Percentiles rank a stretch among this genome's conserved stretches.
These are phyloP conservation scores for Phytophthora pini DNA, from an alignment of 352 stramenopile genomes.

Conservation along the genomic window DNA sequence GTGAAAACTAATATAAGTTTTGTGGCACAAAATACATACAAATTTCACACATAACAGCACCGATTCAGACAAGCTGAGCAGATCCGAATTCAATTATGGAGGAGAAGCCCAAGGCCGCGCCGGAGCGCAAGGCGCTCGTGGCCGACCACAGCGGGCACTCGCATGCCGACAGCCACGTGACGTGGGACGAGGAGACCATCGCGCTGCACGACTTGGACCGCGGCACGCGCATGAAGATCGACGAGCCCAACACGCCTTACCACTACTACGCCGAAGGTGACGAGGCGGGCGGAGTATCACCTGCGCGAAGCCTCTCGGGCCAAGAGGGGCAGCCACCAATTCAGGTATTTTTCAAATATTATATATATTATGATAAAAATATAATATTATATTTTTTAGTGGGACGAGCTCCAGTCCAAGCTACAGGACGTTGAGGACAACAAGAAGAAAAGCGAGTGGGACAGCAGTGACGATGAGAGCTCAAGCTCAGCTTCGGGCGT, in stretches of 20 bases:
- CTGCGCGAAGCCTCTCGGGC: conserved; percentile 57
- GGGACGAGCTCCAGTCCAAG: conserved; percentile 74
- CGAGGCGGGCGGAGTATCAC: conserved; percentile 46
- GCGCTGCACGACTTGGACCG: conserved; percentile 90
- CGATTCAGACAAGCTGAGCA: not conserved
- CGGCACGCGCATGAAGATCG: conserved; percentile 94
- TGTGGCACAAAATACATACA: conserved; percentile 1
- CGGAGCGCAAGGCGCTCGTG: conserved; percentile 20
- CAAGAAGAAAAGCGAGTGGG: conserved; percentile 62
- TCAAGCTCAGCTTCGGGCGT: conserved; percentile 21
- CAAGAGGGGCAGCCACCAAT: conserved; percentile 48
- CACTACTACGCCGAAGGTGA: conserved; percentile 69
- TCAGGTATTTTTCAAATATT: conserved; percentile 34
- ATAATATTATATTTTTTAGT: conserved; percentile 35
- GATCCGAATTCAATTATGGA: conserved; percentile 16
- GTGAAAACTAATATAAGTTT: not conserved
- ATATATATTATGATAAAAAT: too few species aligned
- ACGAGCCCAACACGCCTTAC: conserved; percentile 94
- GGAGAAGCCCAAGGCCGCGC: conserved; percentile 24
- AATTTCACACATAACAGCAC: not conserved
- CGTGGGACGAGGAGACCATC: conserved; percentile 94
- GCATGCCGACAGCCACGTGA: conserved; percentile 56
- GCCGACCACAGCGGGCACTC: conserved; percentile 9
- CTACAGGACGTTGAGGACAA: conserved; percentile 59
- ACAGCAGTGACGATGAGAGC: conserved; percentile 58